Base-by-base conservation (phyloP, 306 rosid species). In the Quercus glauca region DNA sequence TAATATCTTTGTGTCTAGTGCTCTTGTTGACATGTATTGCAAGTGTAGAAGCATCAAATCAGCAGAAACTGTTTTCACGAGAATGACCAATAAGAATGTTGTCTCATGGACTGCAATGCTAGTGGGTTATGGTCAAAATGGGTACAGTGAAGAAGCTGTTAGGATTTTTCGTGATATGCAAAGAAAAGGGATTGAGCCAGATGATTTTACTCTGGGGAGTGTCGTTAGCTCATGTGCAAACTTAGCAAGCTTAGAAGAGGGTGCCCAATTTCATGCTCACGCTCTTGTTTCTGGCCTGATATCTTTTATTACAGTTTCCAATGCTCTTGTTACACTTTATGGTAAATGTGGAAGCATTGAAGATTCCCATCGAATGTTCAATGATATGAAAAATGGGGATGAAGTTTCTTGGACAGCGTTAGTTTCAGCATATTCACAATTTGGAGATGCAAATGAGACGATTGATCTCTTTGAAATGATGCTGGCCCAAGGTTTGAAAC, bases 191-290 rank as follows among this genome's bases (percentile, higher is more conserved):
- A 87, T 91, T 78, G 85, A 85, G 21, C 97, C 94, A 1, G 98
- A 94, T 79, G 97, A 89, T 71, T 89, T 88, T 82, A 91, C 97
- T 23, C 81, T 92, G 61, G 97, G 97, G 71, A 94, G 98, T 80
- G 94, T 92, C 60, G 84, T 92, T 73, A 94, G 98, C 84, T 92
- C 98, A 4, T 94, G 96, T 70, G 97, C 93, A 55, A 94, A 94
- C 89, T 93, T 94, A 28, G 97, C 97, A 14, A 94, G 97, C 89
- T 85, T 91, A 70, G 98, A 94, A 83, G 98, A 94, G 87, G 98
- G 98, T 73, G 90, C 93, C 14, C 98, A 94, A 79, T 92, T 91
- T 85, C 97, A 91, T 87, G 88, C 85, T 15, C 92, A 79, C 68
- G 98, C 98, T 74, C 82, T 91, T 75, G 89, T 80, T 82, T 91